phyloP scores from a whole-genome alignment of 805 yeast genomes.

The Alloascoidea africana region DNA sequence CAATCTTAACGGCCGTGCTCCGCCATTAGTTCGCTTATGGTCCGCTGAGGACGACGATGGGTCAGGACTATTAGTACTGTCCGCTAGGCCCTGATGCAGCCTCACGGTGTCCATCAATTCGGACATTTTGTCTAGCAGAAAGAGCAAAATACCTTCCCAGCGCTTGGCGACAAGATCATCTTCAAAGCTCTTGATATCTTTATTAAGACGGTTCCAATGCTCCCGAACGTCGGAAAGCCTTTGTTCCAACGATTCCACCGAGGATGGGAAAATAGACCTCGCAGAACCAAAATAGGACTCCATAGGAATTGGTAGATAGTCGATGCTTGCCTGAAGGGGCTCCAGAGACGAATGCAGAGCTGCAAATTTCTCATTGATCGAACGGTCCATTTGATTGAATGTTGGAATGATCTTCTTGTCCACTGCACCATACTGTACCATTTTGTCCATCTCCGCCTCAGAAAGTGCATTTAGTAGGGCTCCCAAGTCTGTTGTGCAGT shows the following conservation, averaged over 20 bases:
- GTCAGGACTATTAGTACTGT: conserved; percentile 1
- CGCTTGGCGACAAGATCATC: conserved; percentile 10
- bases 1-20: background rate
- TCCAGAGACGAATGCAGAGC: conserved; percentile 8
- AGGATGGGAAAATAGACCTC: conserved; percentile 8
- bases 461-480: background rate
- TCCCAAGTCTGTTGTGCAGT: background rate
- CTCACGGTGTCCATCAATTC: conserved; percentile 4
- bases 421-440: background rate
- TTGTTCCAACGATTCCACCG: conserved; percentile 6
- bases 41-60: no score
- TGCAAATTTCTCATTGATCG: conserved; percentile 7
- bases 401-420: background rate
- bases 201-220: conserved; percentile 5
- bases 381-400: conserved; percentile 6
- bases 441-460: background rate
- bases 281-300: conserved; percentile 9
- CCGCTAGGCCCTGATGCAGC: background rate
- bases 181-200: conserved; percentile 8
- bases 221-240: conserved; percentile 8
- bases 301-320: conserved; percentile 11
- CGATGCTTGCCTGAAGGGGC: conserved; percentile 11
- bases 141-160: conserved; percentile 11
- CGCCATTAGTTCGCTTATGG: background rate
- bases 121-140: conserved; percentile 7